Evolutionary conservation across 129 eudicot species (phyloP).

Genomic region (Pseudognaphalium luteoalbum): DNA sequence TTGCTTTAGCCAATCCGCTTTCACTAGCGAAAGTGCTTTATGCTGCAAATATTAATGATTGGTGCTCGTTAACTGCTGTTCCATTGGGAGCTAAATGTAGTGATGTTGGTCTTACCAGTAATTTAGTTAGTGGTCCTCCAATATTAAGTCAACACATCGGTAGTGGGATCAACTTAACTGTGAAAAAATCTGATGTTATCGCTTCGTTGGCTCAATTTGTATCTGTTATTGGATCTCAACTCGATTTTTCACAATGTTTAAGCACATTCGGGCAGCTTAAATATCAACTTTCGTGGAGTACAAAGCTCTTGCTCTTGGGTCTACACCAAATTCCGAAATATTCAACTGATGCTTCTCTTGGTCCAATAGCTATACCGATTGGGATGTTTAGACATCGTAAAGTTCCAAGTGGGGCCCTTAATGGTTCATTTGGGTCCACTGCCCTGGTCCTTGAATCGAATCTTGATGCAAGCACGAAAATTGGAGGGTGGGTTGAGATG

Average conservation of each 20-base stretch:
- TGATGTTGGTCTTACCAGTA: conserved; percentile 54
- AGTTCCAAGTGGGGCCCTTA: conserved; percentile 31
- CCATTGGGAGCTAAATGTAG: conserved; percentile 83
- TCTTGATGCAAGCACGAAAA: conserved; percentile 63
- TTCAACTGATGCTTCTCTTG: conserved; percentile 40
- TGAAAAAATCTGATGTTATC: conserved; percentile 49
- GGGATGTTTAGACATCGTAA: conserved; percentile 39
- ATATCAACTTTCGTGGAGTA: conserved; percentile 53
- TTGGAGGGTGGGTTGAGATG: conserved; percentile 83
- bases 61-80: conserved; percentile 71
- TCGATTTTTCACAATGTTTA: conserved; percentile 43
- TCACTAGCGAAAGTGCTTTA: conserved; percentile 65
- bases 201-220: conserved; percentile 80
- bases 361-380: conserved; percentile 53
- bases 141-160: conserved; percentile 59
- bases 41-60: conserved; percentile 66
- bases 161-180: conserved; percentile 60
- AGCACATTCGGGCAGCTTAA: conserved; percentile 77
- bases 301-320: conserved; percentile 70
- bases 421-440: conserved; percentile 39
- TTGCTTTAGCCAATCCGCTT: conserved; percentile 50
- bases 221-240: conserved; percentile 38
- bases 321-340: conserved; percentile 44
- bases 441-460: conserved; percentile 69
- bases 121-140: conserved; percentile 67